Conservation (phyloP, 345 rosid genomes). For the Microthlaspi erraticum region DNA sequence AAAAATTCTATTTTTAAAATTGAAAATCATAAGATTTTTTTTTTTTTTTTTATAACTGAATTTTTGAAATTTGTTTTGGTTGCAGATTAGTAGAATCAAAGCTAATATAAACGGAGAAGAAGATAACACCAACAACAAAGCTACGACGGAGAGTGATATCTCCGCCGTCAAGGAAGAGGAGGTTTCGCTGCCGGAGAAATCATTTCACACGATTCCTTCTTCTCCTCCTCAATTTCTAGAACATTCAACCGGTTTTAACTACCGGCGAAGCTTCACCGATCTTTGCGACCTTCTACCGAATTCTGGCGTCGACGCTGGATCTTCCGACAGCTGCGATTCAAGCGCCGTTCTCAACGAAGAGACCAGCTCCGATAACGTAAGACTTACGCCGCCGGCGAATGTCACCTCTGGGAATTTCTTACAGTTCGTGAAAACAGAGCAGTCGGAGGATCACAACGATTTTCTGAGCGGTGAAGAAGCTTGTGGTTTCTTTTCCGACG, state of each 20-base stretch:
- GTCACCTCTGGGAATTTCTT: conserved; percentile 35
- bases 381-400: conserved; percentile 42
- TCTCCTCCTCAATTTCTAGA: conserved; percentile 45
- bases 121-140: conserved; percentile 20
- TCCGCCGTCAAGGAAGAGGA: conserved; percentile 66
- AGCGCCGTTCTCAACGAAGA: conserved; percentile 81
- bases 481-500: conserved; percentile 87
- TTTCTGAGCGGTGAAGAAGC: conserved; percentile 81
- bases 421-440: conserved; percentile 77
- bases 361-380: conserved; percentile 58
- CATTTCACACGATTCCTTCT: conserved; percentile 26
- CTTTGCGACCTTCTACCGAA: conserved; percentile 49
- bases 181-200: conserved; percentile 47
- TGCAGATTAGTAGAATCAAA: conserved; percentile 79
- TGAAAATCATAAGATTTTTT: neutral
- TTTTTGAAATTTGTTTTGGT: neutral
- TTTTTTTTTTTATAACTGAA: neutral
- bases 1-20: neutral
- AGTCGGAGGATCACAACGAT: conserved; percentile 58
- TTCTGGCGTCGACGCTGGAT: conserved; percentile 57
- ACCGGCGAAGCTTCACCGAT: conserved; percentile 57
- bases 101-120: conserved; percentile 57
- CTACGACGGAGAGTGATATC: conserved; percentile 51
- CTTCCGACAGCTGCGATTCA: conserved; percentile 79
- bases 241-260: conserved; percentile 50